Evolutionary conservation across 2,329 filamentous ascomycete species (phyloP), one percentile per base, ranked within the genome.

Genomic region (Fusarium sp.): DNA sequence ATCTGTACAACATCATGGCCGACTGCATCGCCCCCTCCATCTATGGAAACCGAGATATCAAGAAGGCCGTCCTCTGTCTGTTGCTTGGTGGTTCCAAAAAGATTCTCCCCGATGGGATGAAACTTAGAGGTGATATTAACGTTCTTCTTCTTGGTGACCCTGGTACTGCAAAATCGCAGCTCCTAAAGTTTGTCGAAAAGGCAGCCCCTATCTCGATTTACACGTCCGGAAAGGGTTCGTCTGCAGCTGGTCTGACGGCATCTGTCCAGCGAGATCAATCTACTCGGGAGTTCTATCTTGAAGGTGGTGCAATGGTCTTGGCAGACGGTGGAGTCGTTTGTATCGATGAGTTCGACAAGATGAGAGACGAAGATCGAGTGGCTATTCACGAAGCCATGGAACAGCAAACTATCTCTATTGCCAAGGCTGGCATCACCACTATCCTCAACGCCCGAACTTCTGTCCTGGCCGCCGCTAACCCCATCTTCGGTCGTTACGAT

Each of bases 371-470:
- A 82, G 96, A 99, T 78, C 90, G 96, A 77, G 96, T 98, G 8
- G 96, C 96, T 2, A 99, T 99, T 75, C 96, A 99, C 87, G 96
- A 99, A 89, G 96, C 96, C 67, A 99, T 99, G 96, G 96, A 99
- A 82, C 96, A 99, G 85, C 96, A 99, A 83, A 99, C 96, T 0
- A 99, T 99, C 70, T 98, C 96, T 12, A 98, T 99, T 77, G 96
- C 96, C 73, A 98, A 99, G 85, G 96, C 96, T 1, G 96, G 96
- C 78, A 99, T 99, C 80, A 99, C 96, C 1, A 99, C 96, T 0
- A 98, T 99, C 73, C 89, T 99, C 62, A 99, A 99, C 79, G 95
- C 96, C 14, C 88, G 96, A 79, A 99, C 96, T 1, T 98, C 95
- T 0, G 96, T 99, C 1, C 87, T 99, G 22, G 96, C 96, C 12